Conservation (phyloP, 768 basidiomycete genomes). For the Kwoniella sp. region DNA sequence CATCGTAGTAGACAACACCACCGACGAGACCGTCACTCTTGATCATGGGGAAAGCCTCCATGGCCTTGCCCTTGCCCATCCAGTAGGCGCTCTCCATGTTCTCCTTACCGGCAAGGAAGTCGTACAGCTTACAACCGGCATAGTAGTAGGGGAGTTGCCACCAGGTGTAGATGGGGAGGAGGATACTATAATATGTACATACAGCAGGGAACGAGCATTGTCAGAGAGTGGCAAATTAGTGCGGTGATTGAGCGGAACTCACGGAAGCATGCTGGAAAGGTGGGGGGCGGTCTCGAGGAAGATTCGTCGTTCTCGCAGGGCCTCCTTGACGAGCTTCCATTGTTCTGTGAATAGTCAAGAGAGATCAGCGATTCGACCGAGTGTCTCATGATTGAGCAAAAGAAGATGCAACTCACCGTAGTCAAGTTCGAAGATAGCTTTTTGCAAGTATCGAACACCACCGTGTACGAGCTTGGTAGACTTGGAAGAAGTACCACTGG, state of each 20-base stretch:
- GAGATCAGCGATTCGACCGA: background rate
- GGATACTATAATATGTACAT: slow-evolving; percentile 62
- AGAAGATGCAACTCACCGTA: slow-evolving; percentile 73
- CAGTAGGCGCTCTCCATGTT: slow-evolving; percentile 96
- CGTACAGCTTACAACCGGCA: slow-evolving; percentile 94
- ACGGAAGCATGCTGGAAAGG: slow-evolving; percentile 82
- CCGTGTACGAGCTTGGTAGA: slow-evolving; percentile 98
- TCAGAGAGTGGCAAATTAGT: slow-evolving; percentile 5
- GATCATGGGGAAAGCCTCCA: slow-evolving; percentile 95
- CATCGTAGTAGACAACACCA: slow-evolving; percentile 96
- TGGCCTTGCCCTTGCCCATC: slow-evolving; percentile 89
- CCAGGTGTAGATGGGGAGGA: slow-evolving; percentile 95
- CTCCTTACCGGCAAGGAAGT: slow-evolving; percentile 88
- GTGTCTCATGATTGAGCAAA: background rate
- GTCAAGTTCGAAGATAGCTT: slow-evolving; percentile 91
- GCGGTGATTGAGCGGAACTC: slow-evolving; percentile 22
- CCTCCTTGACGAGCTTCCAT: slow-evolving; percentile 87
- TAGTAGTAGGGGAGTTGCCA: slow-evolving; percentile 98
- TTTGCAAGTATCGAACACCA: slow-evolving; percentile 95
- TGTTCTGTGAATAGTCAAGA: slow-evolving; percentile 38
- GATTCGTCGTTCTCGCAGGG: slow-evolving; percentile 85
- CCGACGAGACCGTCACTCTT: slow-evolving; percentile 89
- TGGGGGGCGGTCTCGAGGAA: slow-evolving; percentile 97
- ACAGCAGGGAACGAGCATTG: background rate
- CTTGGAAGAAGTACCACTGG: slow-evolving; percentile 90